Evolutionary conservation across 192 early-diverging fungal genomes (phyloP).

Genomic region (Backusella australiensis): DNA sequence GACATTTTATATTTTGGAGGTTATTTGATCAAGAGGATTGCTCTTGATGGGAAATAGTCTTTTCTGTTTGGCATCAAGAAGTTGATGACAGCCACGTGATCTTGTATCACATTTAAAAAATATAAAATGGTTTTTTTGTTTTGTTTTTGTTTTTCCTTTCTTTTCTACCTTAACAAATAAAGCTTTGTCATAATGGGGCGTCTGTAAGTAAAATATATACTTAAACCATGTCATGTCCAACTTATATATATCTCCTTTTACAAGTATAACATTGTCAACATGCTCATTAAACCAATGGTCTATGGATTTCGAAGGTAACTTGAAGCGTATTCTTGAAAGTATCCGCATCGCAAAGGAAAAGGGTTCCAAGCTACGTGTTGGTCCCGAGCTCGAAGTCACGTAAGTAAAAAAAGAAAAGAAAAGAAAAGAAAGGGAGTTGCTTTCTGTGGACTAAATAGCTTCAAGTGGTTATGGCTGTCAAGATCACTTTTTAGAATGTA

Average conservation of each 20-base stretch:
- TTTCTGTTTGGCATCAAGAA: too few relatives aligned
- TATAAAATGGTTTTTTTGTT: not conserved
- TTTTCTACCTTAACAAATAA: not conserved
- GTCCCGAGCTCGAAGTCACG: constrained; percentile 96
- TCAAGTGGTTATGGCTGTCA: constrained; percentile 93
- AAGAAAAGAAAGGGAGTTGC: not conserved
- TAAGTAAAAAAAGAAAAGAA: constrained; percentile 26
- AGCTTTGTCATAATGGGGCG: not conserved
- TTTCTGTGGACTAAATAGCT: not conserved
- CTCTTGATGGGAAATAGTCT: too few relatives aligned
- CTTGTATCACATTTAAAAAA: too few relatives aligned
- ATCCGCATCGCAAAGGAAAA: constrained; percentile 78
- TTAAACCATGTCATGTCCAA: not conserved
- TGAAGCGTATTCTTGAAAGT: constrained; percentile 79
- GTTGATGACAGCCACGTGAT: too few relatives aligned
- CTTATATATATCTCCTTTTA: not conserved
- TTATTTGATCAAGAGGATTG: too few relatives aligned
- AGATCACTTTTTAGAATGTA: constrained; percentile 96
- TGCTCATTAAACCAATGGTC: constrained; percentile 94
- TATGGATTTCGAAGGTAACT: constrained; percentile 94
- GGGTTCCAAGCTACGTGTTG: constrained; percentile 83
- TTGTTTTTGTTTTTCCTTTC: not conserved
- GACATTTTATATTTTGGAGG: too few relatives aligned
- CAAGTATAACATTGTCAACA: constrained; percentile 69
- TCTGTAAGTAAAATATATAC: not conserved